Base-by-base conservation (phyloP, 2,329 filamentous ascomycete species). In the Monosporascus sp. region DNA sequence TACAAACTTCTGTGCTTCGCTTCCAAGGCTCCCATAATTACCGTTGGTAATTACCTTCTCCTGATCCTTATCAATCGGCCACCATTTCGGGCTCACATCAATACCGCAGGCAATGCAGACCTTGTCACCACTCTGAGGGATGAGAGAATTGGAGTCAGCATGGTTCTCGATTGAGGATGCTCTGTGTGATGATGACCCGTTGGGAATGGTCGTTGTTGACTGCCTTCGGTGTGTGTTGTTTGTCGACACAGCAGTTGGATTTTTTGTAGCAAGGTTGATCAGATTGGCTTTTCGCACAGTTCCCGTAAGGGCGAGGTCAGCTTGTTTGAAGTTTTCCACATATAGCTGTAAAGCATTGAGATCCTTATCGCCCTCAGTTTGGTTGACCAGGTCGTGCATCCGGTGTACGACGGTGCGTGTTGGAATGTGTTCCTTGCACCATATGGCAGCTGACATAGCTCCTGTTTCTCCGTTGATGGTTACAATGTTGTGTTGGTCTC, bases 221-320 rank as follows among this genome's bases (percentile, higher is more conserved):
- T 77, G 72, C 56, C 83, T 80, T 53, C 84, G 76, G 61, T 79
- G 76, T 26, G 70, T 65, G 55, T 72, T 68, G 49, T 56, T 70
- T 63, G 60, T 74, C 61, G 53, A 70, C 63, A 62, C 73, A 62
- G 62, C 74, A 66, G 66, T 76, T 64, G 67, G 54, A 1, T 70
- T 73, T 66, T 86, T 90, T 14, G 82, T 81, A 27, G 82, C 83
- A 49, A 82, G 79, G 53, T 83, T 84, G 65, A 87, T 82, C 43
- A 94, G 80, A 55, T 90, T 94, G 22, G 94, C 93, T 71, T 96
- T 97, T 52, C 94, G 87, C 22, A 94, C 90, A 19, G 93, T 97
- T 27, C 94, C 94, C 2, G 92, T 97, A 62, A 97, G 75, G 3
- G 89, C 84, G 41, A 93, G 81, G 67, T 99, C 94, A 8, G 94